Evolutionary conservation across 2,329 filamentous ascomycete genomes (phyloP).

Genomic region (Daldinia sp.): DNA sequence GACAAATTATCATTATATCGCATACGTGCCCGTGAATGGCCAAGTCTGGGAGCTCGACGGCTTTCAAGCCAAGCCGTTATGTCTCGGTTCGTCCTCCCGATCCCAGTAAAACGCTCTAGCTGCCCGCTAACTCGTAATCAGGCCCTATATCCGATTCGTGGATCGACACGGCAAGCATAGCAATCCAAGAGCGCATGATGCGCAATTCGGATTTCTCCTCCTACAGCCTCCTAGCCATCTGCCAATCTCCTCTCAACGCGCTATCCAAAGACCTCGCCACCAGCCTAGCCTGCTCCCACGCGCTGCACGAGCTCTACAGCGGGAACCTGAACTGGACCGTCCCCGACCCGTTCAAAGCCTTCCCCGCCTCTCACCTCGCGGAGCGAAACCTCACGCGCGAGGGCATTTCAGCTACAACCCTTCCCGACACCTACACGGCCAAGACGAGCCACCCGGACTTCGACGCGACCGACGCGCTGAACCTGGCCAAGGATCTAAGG

Average conservation of each 20-base stretch:
- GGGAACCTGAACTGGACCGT: constrained; percentile 52
- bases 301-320: constrained; percentile 52
- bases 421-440: constrained; percentile 3
- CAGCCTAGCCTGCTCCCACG: constrained; percentile 52
- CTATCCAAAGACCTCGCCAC: constrained; percentile 57
- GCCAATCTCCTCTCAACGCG: constrained; percentile 67
- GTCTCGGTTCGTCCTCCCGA: constrained; percentile 57
- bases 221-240: constrained; percentile 82
- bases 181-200: constrained; percentile 73
- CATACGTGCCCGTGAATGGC: constrained; percentile 80
- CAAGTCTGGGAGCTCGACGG: constrained; percentile 91
- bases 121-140: constrained; percentile 44
- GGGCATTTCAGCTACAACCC: constrained; percentile 8
- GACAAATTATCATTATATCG: constrained; percentile 86
- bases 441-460: constrained; percentile 13
- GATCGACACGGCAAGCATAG: constrained; percentile 69
- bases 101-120: constrained; percentile 29
- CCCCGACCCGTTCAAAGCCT: constrained; percentile 28
- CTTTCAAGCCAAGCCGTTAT: constrained; percentile 74
- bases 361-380: constrained; percentile 31
- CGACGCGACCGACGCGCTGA: constrained; percentile 43
- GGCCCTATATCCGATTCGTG: constrained; percentile 62
- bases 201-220: constrained; percentile 67
- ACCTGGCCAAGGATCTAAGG: constrained; percentile 51
- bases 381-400: constrained; percentile 28